These are phyloP conservation scores for Ophiostoma himal-ulmi DNA, from an alignment of 2,329 filamentous ascomycete species.

Conservation along the genomic window DNA sequence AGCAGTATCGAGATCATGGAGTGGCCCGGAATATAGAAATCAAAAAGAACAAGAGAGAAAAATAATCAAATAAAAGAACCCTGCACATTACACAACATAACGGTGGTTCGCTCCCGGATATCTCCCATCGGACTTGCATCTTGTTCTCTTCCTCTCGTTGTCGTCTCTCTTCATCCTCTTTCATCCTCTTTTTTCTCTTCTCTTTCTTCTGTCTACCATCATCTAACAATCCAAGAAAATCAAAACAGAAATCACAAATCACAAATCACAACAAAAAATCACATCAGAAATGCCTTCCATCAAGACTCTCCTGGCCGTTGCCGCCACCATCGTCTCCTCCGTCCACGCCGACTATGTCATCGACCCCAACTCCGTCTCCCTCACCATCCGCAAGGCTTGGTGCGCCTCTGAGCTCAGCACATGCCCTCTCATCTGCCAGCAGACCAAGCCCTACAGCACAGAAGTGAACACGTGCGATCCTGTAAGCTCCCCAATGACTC, in stretches of 20 bases:
- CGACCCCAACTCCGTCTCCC: slow-evolving; percentile 54
- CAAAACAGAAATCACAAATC: neutral
- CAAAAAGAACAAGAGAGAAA: neutral
- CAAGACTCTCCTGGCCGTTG: slow-evolving; percentile 50
- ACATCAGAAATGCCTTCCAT: slow-evolving; percentile 48
- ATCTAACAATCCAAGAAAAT: neutral
- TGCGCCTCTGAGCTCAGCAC: slow-evolving; percentile 56
- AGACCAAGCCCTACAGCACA: slow-evolving; percentile 48
- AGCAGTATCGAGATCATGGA: neutral
- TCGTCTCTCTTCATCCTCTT: neutral
- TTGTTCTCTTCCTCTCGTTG: neutral
- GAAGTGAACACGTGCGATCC: slow-evolving; percentile 61
- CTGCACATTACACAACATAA: slow-evolving; percentile 10
- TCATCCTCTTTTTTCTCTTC: neutral
- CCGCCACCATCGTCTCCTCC: slow-evolving; percentile 46
- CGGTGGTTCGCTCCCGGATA: slow-evolving; percentile 5
- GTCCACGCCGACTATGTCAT: slow-evolving; percentile 56
- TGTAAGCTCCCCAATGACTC: slow-evolving; percentile 38
- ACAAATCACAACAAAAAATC: neutral
- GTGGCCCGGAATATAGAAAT: neutral
- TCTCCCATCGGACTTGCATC: neutral
- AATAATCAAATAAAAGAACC: neutral
- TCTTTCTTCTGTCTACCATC: neutral
- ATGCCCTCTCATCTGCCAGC: slow-evolving; percentile 68
- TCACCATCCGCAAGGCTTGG: slow-evolving; percentile 53